Evolutionary conservation across 2,329 filamentous ascomycete genomes (phyloP), one percentile per base, ranked within the genome.

Genomic region (Fusarium cicatricum): DNA sequence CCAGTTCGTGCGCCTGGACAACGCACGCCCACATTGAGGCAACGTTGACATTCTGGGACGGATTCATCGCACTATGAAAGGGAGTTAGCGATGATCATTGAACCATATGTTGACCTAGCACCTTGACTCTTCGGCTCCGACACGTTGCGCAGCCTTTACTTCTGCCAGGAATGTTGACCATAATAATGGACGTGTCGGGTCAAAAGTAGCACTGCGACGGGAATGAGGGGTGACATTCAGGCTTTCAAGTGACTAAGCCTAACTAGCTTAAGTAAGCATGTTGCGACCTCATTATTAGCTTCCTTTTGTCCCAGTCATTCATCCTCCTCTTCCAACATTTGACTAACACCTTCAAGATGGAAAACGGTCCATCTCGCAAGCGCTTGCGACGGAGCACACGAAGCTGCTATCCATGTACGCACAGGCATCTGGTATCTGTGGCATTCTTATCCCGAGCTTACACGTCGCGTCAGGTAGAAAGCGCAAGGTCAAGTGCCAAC

Each of bases 401-500:
- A 31, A 56, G 47, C 40, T 60, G 56, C 32, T 56, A 56, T 23
- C 56, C 49, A 46, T 56, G 56, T 56, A 53, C 15, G 42, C 12
- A 8, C 21, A 14, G 14, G 8, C 2, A 2, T 10, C 11, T 23
- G 11, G 2, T 5, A 31, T 21, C 10, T n/a, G n/a, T n/a, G n/a
- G 28, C 9, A 31, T 31, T 3, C 11, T 19, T 26, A 21, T 12
- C 23, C 3, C 7, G 7, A 12, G 11, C 48, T 52, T 28, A 56
- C 36, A 21, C 17, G 19, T 16, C 4, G 14, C 7, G 12, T 9
- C 34, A 60, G 58, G 58, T 26, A 48, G 58, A 48, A 54, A 57
- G 38, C 58, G 58, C 38, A 60, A 60, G 40, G 58, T 60, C 40
- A 60, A 58, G 10, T 60, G 58, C 15, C 58, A 60, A 31, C 58